These are phyloP conservation scores for Trametes sp. DNA, from an alignment of 1,284 basidiomycete genomes.

Conservation along the genomic window DNA sequence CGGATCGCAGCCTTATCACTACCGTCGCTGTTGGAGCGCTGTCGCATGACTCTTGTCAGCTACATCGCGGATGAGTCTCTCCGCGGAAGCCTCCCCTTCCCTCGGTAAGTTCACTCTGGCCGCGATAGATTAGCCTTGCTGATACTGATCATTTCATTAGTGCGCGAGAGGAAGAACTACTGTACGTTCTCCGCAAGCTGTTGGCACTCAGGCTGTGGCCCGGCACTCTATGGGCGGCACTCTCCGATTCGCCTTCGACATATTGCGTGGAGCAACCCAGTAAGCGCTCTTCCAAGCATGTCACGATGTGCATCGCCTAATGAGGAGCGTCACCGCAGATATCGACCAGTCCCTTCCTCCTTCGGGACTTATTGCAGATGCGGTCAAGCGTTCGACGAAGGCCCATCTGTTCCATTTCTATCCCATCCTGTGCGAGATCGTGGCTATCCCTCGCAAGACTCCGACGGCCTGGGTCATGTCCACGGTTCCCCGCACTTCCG, in stretches of 20 bases:
- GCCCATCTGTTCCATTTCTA: conserved; percentile 91
- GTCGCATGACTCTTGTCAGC: conserved; percentile 67
- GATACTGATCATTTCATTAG: conserved; percentile 48
- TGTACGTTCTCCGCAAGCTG: conserved; percentile 86
- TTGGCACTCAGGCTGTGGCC: conserved; percentile 73
- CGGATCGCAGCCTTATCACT: conserved; percentile 77
- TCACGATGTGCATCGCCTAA: too few relatives aligned
- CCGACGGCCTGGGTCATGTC: conserved; percentile 70
- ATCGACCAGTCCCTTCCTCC: conserved; percentile 56
- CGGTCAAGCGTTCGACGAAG: conserved; percentile 72
- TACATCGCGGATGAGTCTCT: conserved; percentile 87
- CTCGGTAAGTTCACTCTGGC: conserved; percentile 59
- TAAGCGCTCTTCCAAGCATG: conserved; percentile 41
- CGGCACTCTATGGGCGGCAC: conserved; percentile 77
- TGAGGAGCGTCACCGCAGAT: too few relatives aligned
- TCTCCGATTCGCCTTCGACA: conserved; percentile 67
- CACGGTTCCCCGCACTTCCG: conserved; percentile 17
- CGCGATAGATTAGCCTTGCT: neutral
- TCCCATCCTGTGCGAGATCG: conserved; percentile 78
- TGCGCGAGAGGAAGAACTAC: conserved; percentile 87
- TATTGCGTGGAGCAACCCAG: conserved; percentile 62
- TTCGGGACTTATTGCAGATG: conserved; percentile 65
- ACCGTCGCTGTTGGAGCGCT: conserved; percentile 77
- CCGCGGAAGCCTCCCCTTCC: conserved; percentile 85
- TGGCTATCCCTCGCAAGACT: conserved; percentile 67